Evolutionary conservation across 2,329 filamentous ascomycete genomes (phyloP), one percentile per base, ranked within the genome.

Genomic region (Mariannaea sp.): DNA sequence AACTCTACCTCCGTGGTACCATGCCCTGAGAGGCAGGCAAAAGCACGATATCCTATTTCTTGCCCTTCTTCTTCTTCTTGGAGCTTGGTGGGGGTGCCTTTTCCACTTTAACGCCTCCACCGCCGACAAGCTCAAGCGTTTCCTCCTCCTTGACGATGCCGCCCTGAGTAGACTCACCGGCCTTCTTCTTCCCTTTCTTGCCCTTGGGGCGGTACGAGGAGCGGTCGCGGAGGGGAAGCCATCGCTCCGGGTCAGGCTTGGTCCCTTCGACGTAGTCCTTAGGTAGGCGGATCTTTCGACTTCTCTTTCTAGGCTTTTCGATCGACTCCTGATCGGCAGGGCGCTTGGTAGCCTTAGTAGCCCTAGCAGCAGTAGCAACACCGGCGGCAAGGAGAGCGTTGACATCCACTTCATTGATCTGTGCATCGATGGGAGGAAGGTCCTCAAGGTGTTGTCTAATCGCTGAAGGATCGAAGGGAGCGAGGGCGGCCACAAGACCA

Each of bases 151-250:
- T 86, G 17, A 91, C 89, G 10, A 87, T 75, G 42, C 92, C 93
- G 56, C 94, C 94, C 71, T 97, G 94, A 7, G 90, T 97, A 33
- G 87, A 77, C 61, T 90, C 89, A 56, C 81, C 79, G 4, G 85
- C 86, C 75, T 88, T 88, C 80, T 92, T 88, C 80, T 91, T 93
- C 49, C 90, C 90, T 80, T 96, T 96, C 77, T 89, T 92, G 5
- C 92, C 92, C 77, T 94, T 96, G 7, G 92, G 92, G 41, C 89
- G 80, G 73, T 96, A 99, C 33, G 85, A 89, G 64, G 89, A 94
- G 52, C 94, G 83, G 70, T 99, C 94, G 46, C 89, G 86, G 66
- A 97, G 78, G 10, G 94, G 93, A 55, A 99, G 75, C 94, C 94
- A 99, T 58, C 94, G 82, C 74, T 99, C 94, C 0, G 91, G 87